Conservation (phyloP, 177 flowering plant genomes). For the Viscum album region DNA sequence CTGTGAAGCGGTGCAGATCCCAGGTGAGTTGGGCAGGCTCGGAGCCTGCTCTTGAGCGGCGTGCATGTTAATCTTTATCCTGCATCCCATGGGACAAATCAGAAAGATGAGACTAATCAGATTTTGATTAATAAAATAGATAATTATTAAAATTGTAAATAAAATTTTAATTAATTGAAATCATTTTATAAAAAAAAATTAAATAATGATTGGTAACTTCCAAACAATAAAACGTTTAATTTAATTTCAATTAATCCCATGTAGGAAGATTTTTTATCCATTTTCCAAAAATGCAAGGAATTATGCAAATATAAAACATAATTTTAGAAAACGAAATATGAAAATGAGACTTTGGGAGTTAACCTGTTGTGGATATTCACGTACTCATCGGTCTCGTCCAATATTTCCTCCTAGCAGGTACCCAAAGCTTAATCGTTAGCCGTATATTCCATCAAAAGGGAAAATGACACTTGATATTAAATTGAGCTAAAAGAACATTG, state of each 20-base stretch:
- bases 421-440: too few species aligned
- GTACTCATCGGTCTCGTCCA: constrained; percentile 95
- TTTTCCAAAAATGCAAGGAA: too few species aligned
- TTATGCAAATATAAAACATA: neutral
- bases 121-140: neutral
- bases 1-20: constrained; percentile 15
- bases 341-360: neutral
- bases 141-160: neutral
- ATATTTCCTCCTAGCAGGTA: constrained; percentile 71
- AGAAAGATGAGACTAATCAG: neutral
- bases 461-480: neutral
- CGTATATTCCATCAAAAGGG: too few species aligned
- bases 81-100: constrained; percentile 20
- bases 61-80: constrained; percentile 83
- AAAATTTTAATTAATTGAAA: too few species aligned
- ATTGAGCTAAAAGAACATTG: neutral
- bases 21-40: constrained; percentile 15
- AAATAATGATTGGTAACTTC: too few species aligned
- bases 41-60: constrained; percentile 41
- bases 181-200: too few species aligned
- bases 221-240: too few species aligned
- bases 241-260: neutral
- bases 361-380: constrained; percentile 91
- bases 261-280: neutral
- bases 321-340: neutral